phyloP scores from a whole-genome alignment of 1,284 basidiomycete species.

The Ceratobasidium sp. region DNA sequence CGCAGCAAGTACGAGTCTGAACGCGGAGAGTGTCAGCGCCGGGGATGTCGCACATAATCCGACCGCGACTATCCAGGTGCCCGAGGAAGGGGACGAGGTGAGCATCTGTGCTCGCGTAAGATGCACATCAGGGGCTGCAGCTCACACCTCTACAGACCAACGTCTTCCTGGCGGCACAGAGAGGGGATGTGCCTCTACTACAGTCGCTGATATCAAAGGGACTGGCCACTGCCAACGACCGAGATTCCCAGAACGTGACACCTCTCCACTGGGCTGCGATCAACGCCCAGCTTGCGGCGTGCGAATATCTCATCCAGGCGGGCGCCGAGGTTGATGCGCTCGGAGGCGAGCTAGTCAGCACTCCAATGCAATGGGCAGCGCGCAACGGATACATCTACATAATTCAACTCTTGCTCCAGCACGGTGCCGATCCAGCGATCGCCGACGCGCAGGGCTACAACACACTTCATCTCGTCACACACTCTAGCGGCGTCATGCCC shows the following conservation, averaged over 20 bases:
- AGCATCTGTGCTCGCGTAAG: background rate
- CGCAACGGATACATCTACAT: conserved; percentile 94
- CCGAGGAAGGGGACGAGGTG: conserved; percentile 30
- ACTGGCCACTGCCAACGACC: conserved; percentile 75
- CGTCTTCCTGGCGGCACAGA: conserved; percentile 87
- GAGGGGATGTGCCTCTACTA: conserved; percentile 79
- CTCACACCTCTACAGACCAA: conserved; percentile 51
- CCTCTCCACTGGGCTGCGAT: conserved; percentile 98
- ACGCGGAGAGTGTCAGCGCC: conserved; percentile 18
- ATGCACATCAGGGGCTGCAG: background rate
- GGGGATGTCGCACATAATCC: conserved; percentile 20
- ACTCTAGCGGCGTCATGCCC: conserved; percentile 94
- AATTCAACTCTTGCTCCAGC: conserved; percentile 86
- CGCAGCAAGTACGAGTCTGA: conserved; percentile 8
- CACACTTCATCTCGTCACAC: conserved; percentile 91
- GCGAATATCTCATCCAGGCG: conserved; percentile 83
- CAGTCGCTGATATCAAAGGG: conserved; percentile 76
- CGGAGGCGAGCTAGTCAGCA: conserved; percentile 95
- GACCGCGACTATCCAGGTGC: conserved; percentile 33
- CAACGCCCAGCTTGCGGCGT: conserved; percentile 83
- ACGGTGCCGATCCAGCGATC: conserved; percentile 92
- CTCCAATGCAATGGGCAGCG: conserved; percentile 97
- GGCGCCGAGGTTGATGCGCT: conserved; percentile 95
- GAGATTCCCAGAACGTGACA: conserved; percentile 91
- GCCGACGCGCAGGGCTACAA: conserved; percentile 96